phyloP scores from a whole-genome alignment of 2,329 filamentous ascomycete genomes.

The Colletotrichum phormii region DNA sequence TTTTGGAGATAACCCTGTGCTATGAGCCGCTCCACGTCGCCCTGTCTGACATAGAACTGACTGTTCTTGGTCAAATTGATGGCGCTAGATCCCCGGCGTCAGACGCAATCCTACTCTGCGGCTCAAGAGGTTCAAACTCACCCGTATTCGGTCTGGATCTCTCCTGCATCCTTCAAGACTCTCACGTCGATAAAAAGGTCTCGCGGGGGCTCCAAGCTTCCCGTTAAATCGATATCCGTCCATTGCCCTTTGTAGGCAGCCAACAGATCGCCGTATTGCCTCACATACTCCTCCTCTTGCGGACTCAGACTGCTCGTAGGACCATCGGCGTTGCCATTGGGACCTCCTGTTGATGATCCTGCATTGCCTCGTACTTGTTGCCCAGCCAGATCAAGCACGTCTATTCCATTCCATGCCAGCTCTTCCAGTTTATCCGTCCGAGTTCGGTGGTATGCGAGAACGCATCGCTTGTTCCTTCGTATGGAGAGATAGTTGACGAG shows the following conservation, averaged over 20 bases:
- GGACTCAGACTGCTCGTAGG: constrained; percentile 85
- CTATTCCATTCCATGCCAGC: constrained; percentile 90
- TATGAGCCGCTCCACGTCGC: constrained; percentile 94
- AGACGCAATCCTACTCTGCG: constrained; percentile 23
- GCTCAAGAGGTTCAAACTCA: constrained; percentile 58
- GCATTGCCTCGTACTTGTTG: constrained; percentile 62
- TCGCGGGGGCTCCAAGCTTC: constrained; percentile 90
- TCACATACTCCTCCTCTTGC: constrained; percentile 95
- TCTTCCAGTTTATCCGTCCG: constrained; percentile 92
- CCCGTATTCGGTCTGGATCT: constrained; percentile 99
- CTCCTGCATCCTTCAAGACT: constrained; percentile 94
- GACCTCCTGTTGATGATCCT: constrained; percentile 47
- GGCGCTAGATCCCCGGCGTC: constrained; percentile 65
- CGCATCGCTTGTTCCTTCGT: constrained; percentile 94
- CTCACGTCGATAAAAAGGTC: constrained; percentile 98
- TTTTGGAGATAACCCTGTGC: constrained; percentile 95
- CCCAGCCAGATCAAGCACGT: constrained; percentile 78
- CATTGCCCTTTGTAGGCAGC: constrained; percentile 98
- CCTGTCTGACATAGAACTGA: constrained; percentile 96
- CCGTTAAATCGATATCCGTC: constrained; percentile 97
- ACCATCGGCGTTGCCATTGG: constrained; percentile 52
- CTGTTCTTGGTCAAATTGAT: constrained; percentile 98
- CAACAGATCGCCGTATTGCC: constrained; percentile 90
- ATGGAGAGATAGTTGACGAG: constrained; percentile 95
- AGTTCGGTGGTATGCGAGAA: constrained; percentile 93